Evolutionary conservation across 2,329 filamentous ascomycete species (phyloP).

Genomic region (Talaromyces sp.): DNA sequence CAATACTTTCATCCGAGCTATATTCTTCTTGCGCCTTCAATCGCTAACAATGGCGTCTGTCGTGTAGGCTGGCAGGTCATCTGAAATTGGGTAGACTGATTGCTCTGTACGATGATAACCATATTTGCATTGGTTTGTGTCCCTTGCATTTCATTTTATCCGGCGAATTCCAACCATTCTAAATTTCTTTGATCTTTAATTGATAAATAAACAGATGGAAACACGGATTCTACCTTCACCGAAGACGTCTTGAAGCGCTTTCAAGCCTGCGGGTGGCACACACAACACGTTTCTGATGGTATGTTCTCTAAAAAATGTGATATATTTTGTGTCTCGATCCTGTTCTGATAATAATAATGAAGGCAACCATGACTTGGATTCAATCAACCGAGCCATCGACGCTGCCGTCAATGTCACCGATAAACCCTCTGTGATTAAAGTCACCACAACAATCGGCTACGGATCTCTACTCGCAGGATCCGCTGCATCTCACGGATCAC

Average conservation of each 20-base stretch:
- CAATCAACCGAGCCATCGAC: constrained; percentile 82
- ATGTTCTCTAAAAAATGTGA: too few species aligned
- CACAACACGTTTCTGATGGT: constrained; percentile 76
- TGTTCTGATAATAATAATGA: too few species aligned
- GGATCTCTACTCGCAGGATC: too few species aligned
- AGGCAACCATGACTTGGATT: constrained; percentile 85
- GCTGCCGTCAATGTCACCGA: constrained; percentile 83
- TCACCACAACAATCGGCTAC: constrained; percentile 97
- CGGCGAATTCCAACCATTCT: too few species aligned
- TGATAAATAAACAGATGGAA: too few species aligned
- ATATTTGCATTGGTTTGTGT: constrained; percentile 84
- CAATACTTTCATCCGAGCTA: too few species aligned
- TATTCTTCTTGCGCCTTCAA: too few species aligned
- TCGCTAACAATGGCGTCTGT: too few species aligned
- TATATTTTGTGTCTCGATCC: too few species aligned
- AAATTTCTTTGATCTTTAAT: too few species aligned
- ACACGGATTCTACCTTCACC: constrained; percentile 93
- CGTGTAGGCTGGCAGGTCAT: constrained; percentile 87
- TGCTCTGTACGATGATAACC: constrained; percentile 96
- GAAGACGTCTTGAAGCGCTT: constrained; percentile 94
- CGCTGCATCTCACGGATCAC: too few species aligned
- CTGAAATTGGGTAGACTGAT: constrained; percentile 97
- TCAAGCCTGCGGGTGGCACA: constrained; percentile 96
- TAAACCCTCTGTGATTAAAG: constrained; percentile 96
- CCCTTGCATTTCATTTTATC: too few species aligned